phyloP scores from a whole-genome alignment of 768 basidiomycete genomes.

The Pleurotus djamor region DNA sequence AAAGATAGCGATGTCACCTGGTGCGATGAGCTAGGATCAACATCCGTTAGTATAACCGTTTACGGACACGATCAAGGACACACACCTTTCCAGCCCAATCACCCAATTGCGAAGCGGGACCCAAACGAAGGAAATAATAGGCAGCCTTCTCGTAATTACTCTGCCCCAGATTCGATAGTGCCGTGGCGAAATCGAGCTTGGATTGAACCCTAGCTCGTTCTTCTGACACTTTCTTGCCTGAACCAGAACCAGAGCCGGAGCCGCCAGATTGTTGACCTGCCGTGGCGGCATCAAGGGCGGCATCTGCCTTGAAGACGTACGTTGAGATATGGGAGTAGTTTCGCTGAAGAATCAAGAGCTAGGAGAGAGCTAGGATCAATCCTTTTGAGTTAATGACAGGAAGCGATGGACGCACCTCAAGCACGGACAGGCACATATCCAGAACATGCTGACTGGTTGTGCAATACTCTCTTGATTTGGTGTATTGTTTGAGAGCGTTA shows the following conservation, averaged over 20 bases:
- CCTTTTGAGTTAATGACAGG: not conserved
- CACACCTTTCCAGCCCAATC: constrained; percentile 77
- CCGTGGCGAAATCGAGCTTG: constrained; percentile 81
- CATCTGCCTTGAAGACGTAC: constrained; percentile 97
- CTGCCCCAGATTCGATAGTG: constrained; percentile 70
- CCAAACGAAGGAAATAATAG: constrained; percentile 64
- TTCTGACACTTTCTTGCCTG: constrained; percentile 47
- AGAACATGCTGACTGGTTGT: constrained; percentile 90
- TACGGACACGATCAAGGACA: not conserved
- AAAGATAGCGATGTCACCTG: constrained; percentile 86
- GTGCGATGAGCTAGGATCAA: constrained; percentile 59
- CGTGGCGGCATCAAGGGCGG: constrained; percentile 70
- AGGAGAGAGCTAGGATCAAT: not conserved
- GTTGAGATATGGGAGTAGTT: constrained; percentile 86
- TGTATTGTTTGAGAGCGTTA: constrained; percentile 75
- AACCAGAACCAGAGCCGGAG: constrained; percentile 9
- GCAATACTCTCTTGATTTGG: constrained; percentile 90
- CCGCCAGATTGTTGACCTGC: constrained; percentile 23
- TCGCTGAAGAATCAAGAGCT: constrained; percentile 84
- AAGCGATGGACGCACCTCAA: constrained; percentile 51
- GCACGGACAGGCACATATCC: constrained; percentile 84
- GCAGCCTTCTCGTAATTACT: constrained; percentile 83
- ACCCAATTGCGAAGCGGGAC: constrained; percentile 61
- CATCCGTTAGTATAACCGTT: not conserved
- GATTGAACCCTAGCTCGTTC: constrained; percentile 71